Evolutionary conservation across 768 basidiomycete species (phyloP), one percentile per base, ranked within the genome.

Genomic region (Phlebiopsis flavidoalba): DNA sequence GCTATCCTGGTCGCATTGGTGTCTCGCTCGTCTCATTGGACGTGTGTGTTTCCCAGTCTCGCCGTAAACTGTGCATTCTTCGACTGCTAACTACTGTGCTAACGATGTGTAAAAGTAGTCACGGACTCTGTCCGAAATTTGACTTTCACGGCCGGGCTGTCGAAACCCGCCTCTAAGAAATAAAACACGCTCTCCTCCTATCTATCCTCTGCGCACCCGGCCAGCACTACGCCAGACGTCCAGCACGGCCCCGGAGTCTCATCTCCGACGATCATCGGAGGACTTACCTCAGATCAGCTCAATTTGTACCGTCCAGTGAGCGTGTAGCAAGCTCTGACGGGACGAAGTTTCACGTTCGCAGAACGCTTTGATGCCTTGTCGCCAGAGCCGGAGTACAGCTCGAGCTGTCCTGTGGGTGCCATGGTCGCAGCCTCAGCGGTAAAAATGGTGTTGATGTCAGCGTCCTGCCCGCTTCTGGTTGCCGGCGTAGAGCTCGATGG

Each of bases 391-490:
- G 37, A 31, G 64, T 75, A 77, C 1, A 58, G 65, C 40, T 64
- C 68, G 40, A 79, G 67, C 5, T 61, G 55, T 14, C 79, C 78
- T 8, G 71, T 60, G 12, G 69, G 66, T 0, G 79, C 69, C 53
- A 73, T 77, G 45, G 74, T 71, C 0, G 78, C 45, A 3, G 64
- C 50, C 58, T 79, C 72, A 1, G 67, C 74, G 5, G 73, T 31
- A n/a, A n/a, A 6, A n/a, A 62, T 45, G 15, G n/a, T 57, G 49
- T 58, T 62, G 40, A 45, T 21, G 56, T 62, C 55, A 7, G 57
- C 19, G 40, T 43, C n/a, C 40, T 17, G 40, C 40, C 11, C 40
- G 40, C 40, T 43, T 43, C 40, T 43, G 40, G 53, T 60, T 60
- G 19, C 26, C 58, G 26, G 33, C 8, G 62, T 75, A 76, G 5